Base-by-base conservation (phyloP, 176 grass and related monocot species). In the Eremochloa ophiuroides region DNA sequence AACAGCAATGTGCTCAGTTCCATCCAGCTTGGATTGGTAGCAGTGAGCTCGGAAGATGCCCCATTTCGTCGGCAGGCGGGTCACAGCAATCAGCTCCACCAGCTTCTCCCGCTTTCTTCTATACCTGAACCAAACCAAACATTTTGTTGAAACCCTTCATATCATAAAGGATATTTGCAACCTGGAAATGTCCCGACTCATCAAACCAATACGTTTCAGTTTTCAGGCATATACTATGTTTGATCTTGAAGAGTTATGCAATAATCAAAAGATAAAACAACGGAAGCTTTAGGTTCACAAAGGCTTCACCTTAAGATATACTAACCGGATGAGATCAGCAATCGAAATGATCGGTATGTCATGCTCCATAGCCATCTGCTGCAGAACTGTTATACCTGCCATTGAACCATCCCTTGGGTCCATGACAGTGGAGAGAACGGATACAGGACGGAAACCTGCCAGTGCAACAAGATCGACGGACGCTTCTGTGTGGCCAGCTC, bases 31-130 rank as follows among this genome's bases (percentile, higher is more conserved):
- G 62, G 92, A 98, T 76, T 77, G 80, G 75, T 98, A 98, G 94
- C 96, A 98, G 78, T 95, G 86, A 73, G 82, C 93, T 29, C 62
- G 78, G 76, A 98, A 95, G n/a, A 95, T 79, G 44, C 96, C 96
- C 96, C 96, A 98, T 83, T 98, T 98, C 25, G 96, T 95, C 0
- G 93, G 96, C 86, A 98, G 76, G 28, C 92, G 90, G 38, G 88
- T 92, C 16, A 93, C 89, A 25, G 88, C 96, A 60, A 95, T 94
- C 75, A 92, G 67, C 56, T 95, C 93, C 22, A 98, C 96, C 61
- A 98, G 66, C 40, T 98, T 98, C 77, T 95, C 93, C 77, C 91
- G 71, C 31, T 95, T 98, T 50, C 96, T 93, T 78, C 88, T 89
- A 73, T 91, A 95, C 73, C 96, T 98, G 86, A 89, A 87, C n/a